Evolutionary conservation across 345 rosid genomes (phyloP).

Genomic region (Odontarrhena argentea): DNA sequence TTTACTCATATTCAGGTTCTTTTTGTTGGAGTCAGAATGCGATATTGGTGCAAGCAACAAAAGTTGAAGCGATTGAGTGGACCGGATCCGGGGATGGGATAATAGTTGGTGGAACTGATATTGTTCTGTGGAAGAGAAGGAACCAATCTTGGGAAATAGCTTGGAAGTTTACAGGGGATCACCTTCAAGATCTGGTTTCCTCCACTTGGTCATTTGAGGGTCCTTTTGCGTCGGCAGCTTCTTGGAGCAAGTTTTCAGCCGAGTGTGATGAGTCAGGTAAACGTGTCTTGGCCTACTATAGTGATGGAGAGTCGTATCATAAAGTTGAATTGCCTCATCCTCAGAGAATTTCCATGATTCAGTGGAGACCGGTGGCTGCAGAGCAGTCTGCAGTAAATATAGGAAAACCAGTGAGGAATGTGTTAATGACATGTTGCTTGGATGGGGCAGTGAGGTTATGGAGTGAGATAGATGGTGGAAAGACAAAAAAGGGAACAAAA

Average conservation of each 20-base stretch:
- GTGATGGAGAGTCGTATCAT: constrained; percentile 49
- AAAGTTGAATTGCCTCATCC: constrained; percentile 66
- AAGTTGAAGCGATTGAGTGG: constrained; percentile 84
- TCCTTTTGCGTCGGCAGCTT: constrained; percentile 68
- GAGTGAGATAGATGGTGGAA: constrained; percentile 72
- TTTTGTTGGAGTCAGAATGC: constrained; percentile 98
- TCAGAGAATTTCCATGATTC: constrained; percentile 70
- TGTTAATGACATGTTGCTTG: constrained; percentile 80
- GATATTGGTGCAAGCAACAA: constrained; percentile 64
- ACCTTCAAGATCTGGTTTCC: constrained; percentile 76
- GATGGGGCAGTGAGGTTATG: constrained; percentile 92
- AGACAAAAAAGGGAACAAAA: constrained; percentile 53
- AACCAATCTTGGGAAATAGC: constrained; percentile 81
- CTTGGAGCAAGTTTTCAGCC: constrained; percentile 40
- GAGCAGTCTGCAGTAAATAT: constrained; percentile 43
- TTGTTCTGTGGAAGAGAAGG: constrained; percentile 78
- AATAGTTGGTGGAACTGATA: constrained; percentile 70
- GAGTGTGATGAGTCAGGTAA: constrained; percentile 48
- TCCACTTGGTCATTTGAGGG: constrained; percentile 78
- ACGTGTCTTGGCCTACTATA: constrained; percentile 53
- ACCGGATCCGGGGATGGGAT: constrained; percentile 89
- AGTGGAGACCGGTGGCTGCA: constrained; percentile 73
- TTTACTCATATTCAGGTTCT: constrained; percentile 89
- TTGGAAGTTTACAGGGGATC: constrained; percentile 63
- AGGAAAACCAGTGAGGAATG: constrained; percentile 47